A percentile compares a stretch with the other conserved stretches of the same genome.
These are phyloP conservation scores for Trichoderma virens DNA, from an alignment of 495 filamentous ascomycete species.

Conservation along the genomic window DNA sequence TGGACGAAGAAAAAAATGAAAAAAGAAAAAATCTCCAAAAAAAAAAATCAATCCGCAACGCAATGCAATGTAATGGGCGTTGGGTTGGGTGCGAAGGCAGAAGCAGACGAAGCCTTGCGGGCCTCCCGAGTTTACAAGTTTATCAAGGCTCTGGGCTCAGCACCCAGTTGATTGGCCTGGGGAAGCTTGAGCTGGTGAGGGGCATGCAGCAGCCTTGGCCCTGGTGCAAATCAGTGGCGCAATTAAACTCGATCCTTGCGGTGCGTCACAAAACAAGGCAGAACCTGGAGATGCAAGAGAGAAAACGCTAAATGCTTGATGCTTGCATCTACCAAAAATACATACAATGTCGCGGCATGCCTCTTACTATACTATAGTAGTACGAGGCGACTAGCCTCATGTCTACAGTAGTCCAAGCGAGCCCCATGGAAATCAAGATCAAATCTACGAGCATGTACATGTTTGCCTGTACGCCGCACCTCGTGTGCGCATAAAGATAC, in stretches of 20 bases:
- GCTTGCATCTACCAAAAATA: background rate
- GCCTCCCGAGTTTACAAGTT: background rate
- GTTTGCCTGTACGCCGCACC: background rate
- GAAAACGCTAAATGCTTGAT: background rate
- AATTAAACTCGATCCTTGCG: too few species aligned
- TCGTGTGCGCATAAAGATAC: background rate
- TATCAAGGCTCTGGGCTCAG: background rate
- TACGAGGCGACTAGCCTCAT: background rate
- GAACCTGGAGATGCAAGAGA: too few species aligned
- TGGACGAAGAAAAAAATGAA: too few species aligned
- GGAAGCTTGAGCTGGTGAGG: constrained; percentile 1
- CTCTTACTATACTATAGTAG: background rate
- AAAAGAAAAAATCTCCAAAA: too few species aligned
- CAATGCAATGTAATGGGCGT: too few species aligned
- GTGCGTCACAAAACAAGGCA: too few species aligned
- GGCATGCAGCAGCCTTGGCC: background rate
- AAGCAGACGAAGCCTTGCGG: background rate
- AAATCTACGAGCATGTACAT: too few species aligned
- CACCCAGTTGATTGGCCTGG: background rate
- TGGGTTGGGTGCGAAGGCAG: background rate
- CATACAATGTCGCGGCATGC: background rate
- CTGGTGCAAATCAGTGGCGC: background rate
- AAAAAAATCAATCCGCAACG: too few species aligned
- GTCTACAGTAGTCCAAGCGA: background rate
- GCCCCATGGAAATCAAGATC: too few species aligned